Base-by-base conservation (phyloP, 192 early-diverging fungal species). In the Backusella sp. region DNA sequence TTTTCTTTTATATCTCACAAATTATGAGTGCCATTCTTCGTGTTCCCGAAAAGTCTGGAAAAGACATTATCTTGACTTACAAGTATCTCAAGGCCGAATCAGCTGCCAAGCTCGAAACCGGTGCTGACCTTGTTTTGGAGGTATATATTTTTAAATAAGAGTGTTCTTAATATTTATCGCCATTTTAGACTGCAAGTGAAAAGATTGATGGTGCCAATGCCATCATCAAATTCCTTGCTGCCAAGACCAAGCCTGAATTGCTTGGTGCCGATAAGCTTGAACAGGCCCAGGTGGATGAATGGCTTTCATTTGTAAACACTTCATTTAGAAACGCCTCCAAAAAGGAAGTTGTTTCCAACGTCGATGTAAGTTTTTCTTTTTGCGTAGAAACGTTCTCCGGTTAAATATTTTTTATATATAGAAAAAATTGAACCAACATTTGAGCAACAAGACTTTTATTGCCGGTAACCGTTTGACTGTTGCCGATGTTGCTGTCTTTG, bases 401-500 rank as follows among this genome's bases (percentile, higher is more conserved):
- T 32, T 3, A 32, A 32, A 32, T 3, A 2, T 32, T 32, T 4
- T 4, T 44, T 9, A n/a, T 75, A 14, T 53, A 49, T 68, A 69
- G 66, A 73, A 76, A 66, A 74, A 73, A 41, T 67, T 83, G 7
- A 66, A 94, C 82, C 82, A 87, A 36, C 89, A 92, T 59, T 81
- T 94, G 37, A 87, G 82, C n/a, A 82, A 74, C 36, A 77, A 82
- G 52, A 94, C 93, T 36, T 94, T 88, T 78, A 81, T 94, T 73
- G 89, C 89, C 23, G 86, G 82, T 69, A 89, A 94, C 83, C 72
- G 74, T 69, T 77, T 94, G 44, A 87, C 90, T 6, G 76, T 92
- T 49, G 91, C 89, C 0, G 92, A 94, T 73, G 72, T 93, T 35
- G 86, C 89, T 17, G 82, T 88, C 11, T 94, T 93, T 87, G 85